Evolutionary conservation across 306 rosid genomes (phyloP).

Genomic region (Rosa lucieae): DNA sequence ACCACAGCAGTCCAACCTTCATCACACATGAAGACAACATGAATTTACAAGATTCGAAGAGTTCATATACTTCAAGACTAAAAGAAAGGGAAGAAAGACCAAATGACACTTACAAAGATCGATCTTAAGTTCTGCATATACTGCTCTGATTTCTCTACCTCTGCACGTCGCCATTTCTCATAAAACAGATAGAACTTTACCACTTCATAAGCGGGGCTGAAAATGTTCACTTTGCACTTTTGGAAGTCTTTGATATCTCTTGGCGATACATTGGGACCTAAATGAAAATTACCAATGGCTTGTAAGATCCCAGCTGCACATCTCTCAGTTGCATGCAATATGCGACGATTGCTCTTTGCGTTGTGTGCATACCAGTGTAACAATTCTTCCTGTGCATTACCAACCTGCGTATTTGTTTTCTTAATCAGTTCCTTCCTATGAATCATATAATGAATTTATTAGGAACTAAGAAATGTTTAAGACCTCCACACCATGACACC

Average conservation of each 20-base stretch:
- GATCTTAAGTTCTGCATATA: constrained; percentile 44
- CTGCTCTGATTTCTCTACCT: constrained; percentile 53
- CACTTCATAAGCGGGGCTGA: constrained; percentile 51
- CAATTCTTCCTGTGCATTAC: constrained; percentile 77
- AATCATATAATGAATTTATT: neutral
- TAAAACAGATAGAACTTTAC: constrained; percentile 61
- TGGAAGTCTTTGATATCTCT: constrained; percentile 54
- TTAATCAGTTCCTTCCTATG: neutral
- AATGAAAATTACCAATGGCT: constrained; percentile 61
- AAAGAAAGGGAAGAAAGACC: neutral
- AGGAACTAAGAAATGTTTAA: constrained; percentile 10
- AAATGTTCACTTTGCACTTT: constrained; percentile 23
- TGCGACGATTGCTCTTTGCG: constrained; percentile 40
- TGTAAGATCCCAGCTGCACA: constrained; percentile 85
- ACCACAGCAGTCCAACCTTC: neutral
- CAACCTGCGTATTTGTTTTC: constrained; percentile 43
- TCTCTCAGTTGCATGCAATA: constrained; percentile 63
- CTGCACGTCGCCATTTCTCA: constrained; percentile 76
- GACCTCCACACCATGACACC: constrained; percentile 74
- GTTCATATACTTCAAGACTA: neutral
- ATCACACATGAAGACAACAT: neutral
- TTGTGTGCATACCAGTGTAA: constrained; percentile 60
- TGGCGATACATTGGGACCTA: constrained; percentile 72
- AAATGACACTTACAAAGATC: constrained; percentile 53
- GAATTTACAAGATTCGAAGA: neutral